These are phyloP conservation scores for Bretziella fagacearum DNA, from an alignment of 2,329 filamentous ascomycete genomes.

Conservation along the genomic window DNA sequence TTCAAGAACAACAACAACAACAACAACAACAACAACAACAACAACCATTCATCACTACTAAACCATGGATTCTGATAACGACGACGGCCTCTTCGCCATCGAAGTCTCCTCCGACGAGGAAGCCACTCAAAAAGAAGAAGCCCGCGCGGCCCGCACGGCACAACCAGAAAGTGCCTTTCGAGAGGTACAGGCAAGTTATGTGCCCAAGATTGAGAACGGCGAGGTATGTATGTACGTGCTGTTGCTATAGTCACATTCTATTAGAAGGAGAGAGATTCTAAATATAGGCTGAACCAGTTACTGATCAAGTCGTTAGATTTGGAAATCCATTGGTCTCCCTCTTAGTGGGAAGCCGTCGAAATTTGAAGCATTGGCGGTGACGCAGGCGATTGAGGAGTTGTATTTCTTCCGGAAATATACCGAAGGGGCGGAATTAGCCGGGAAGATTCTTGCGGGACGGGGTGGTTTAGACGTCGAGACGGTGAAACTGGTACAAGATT, in stretches of 20 bases:
- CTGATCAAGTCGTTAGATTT: neutral
- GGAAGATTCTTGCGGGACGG: conserved; percentile 19
- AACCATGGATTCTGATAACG: conserved; percentile 16
- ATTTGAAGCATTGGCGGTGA: conserved; percentile 30
- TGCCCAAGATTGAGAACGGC: conserved; percentile 36
- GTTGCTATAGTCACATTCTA: too few species aligned
- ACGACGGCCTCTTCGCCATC: conserved; percentile 22
- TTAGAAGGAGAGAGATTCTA: too few species aligned
- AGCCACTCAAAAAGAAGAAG: conserved; percentile 18
- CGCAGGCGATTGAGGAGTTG: conserved; percentile 41
- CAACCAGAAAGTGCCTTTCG: conserved; percentile 36
- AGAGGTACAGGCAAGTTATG: conserved; percentile 29
- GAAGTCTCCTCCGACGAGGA: conserved; percentile 22
- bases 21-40: neutral
- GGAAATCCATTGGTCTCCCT: conserved; percentile 21
- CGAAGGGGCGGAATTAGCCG: conserved; percentile 28
- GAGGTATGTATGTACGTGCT: conserved; percentile 25
- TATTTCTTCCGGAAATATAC: conserved; percentile 35
- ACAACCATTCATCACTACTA: neutral
- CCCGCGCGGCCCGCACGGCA: conserved; percentile 21
- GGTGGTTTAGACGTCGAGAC: conserved; percentile 29
- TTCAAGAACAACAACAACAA: neutral
- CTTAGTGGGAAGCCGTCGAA: conserved; percentile 26
- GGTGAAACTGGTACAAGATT: conserved; percentile 24
- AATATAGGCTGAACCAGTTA: too few species aligned